These are phyloP conservation scores for Vitis rupestris DNA, from an alignment of 164 flowering plant species.

Conservation along the genomic window DNA sequence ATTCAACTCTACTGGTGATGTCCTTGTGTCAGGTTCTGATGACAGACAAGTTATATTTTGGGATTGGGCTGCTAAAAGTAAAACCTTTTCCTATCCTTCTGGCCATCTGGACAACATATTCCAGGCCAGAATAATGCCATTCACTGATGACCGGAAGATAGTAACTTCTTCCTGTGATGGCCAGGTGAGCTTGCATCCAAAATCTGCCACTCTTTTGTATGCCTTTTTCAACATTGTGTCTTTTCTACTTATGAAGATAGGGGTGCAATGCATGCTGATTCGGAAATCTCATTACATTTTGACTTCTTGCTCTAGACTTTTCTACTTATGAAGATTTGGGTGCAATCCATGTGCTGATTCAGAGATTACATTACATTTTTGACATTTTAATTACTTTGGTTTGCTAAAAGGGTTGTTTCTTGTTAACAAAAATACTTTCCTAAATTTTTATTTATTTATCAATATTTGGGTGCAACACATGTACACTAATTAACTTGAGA, in stretches of 20 bases:
- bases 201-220: background rate
- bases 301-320: no score
- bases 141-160: constrained; percentile 55
- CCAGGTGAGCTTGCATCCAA: constrained; percentile 37
- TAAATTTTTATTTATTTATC: background rate
- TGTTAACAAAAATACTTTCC: background rate
- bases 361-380: background rate
- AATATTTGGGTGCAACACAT: no score
- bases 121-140: constrained; percentile 66
- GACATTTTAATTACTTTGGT: background rate
- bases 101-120: constrained; percentile 65
- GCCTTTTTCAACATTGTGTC: background rate
- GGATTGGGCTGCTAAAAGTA: constrained; percentile 47
- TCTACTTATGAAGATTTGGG: no score
- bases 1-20: constrained; percentile 64
- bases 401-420: background rate
- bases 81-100: constrained; percentile 43
- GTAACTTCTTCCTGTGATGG: constrained; percentile 77
- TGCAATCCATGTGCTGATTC: no score
- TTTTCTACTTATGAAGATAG: background rate
- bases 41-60: constrained; percentile 58
- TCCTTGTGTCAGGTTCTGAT: constrained; percentile 76
- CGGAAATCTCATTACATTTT: background rate
- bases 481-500: no score
- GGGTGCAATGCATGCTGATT: no score